Percentiles rank a stretch among this genome's conserved stretches.
Conservation (phyloP, 495 filamentous ascomycete species). For the Neurospora cerealis region DNA sequence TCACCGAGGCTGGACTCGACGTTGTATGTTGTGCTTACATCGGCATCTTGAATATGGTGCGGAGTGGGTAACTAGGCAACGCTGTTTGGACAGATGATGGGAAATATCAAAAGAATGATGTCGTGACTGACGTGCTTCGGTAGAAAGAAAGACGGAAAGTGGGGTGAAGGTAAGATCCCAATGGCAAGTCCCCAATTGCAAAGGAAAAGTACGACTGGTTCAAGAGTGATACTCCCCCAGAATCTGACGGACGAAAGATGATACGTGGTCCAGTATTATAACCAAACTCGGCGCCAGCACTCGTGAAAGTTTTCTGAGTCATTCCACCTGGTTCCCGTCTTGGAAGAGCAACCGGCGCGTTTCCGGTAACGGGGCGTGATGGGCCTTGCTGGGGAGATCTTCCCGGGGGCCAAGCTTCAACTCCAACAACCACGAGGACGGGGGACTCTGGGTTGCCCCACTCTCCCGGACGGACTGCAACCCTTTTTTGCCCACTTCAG, state of each 20-base stretch:
- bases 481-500: neutral
- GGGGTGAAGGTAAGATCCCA: neutral
- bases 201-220: neutral
- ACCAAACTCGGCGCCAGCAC: neutral
- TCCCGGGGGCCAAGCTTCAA: neutral
- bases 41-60: conserved; percentile 19
- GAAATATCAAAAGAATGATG: neutral
- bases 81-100: neutral
- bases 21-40: conserved; percentile 19
- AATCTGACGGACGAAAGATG: neutral
- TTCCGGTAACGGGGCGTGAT: neutral
- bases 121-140: neutral
- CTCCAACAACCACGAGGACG: neutral
- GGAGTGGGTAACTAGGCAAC: conserved; percentile 1
- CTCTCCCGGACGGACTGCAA: neutral
- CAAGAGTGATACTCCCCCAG: neutral
- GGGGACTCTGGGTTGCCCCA: neutral
- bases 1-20: neutral
- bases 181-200: neutral
- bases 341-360: neutral
- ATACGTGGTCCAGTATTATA: neutral
- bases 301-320: neutral
- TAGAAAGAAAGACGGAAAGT: conserved; percentile 3
- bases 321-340: neutral
- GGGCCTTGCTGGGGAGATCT: neutral